Conservation (phyloP, 2,329 filamentous ascomycete genomes). For the Colletotrichum scovillei region DNA sequence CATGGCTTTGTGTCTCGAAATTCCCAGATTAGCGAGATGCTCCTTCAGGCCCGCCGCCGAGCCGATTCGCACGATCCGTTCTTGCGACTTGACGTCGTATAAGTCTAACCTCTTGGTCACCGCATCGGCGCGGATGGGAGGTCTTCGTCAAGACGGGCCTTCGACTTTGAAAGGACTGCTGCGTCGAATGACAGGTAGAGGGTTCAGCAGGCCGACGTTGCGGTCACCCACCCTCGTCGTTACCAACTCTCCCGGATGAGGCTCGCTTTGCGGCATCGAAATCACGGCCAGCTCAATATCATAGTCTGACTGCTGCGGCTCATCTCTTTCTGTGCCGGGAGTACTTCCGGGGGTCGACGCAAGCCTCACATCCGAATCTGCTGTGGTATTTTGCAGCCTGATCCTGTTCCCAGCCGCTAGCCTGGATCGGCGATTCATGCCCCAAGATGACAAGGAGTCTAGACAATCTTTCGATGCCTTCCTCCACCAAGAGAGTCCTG, state of each 20-base stretch:
- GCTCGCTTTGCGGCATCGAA: neutral
- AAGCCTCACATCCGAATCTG: neutral
- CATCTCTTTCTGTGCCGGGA: slow-evolving; percentile 4
- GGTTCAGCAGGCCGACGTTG: neutral
- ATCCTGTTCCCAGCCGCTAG: neutral
- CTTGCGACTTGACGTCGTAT: too few species aligned
- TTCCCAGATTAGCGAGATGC: neutral
- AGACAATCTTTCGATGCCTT: neutral
- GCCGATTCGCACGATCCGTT: too few species aligned
- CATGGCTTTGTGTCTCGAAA: neutral
- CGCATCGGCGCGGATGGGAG: neutral
- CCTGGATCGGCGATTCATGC: neutral
- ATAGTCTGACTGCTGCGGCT: slow-evolving; percentile 16
- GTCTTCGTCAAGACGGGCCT: neutral
- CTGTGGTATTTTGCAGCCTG: neutral
- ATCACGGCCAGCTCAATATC: slow-evolving; percentile 21
- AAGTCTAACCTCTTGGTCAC: neutral
- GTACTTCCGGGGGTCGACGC: neutral
- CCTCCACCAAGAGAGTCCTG: neutral
- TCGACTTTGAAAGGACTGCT: slow-evolving; percentile 13
- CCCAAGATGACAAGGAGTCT: slow-evolving; percentile 7
- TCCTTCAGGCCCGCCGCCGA: too few species aligned
- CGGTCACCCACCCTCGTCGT: neutral
- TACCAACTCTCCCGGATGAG: slow-evolving; percentile 1
- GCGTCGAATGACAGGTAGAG: slow-evolving; percentile 10